Evolutionary conservation across 2,329 filamentous ascomycete species (phyloP).

Genomic region (Emericellopsis cladophorae): DNA sequence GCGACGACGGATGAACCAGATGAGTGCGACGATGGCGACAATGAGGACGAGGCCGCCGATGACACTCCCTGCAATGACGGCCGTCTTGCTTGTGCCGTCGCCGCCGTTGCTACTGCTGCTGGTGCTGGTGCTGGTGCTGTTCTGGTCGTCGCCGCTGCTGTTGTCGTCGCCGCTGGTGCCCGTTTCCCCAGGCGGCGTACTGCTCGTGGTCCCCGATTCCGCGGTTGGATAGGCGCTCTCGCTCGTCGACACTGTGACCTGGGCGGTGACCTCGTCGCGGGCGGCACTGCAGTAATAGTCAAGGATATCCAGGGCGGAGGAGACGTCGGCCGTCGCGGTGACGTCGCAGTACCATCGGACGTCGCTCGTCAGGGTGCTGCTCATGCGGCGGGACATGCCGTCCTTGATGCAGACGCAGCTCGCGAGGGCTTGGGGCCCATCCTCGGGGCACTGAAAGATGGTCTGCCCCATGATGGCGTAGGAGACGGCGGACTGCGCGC

Average conservation of each 20-base stretch:
- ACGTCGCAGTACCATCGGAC: slow-evolving; percentile 31
- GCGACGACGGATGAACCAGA: slow-evolving; percentile 23
- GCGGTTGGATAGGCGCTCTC: neutral
- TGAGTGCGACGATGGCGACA: slow-evolving; percentile 13
- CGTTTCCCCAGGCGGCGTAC: slow-evolving; percentile 7
- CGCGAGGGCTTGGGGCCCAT: slow-evolving; percentile 34
- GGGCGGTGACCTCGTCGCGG: slow-evolving; percentile 23
- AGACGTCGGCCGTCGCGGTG: slow-evolving; percentile 28
- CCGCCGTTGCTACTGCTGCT: neutral
- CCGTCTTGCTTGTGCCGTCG: slow-evolving; percentile 9
- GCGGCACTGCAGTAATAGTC: slow-evolving; percentile 38
- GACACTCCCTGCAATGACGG: slow-evolving; percentile 20
- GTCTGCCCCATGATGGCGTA: slow-evolving; percentile 10
- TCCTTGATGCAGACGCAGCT: slow-evolving; percentile 40
- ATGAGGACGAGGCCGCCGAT: slow-evolving; percentile 12
- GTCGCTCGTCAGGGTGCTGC: slow-evolving; percentile 27
- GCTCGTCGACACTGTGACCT: slow-evolving; percentile 24
- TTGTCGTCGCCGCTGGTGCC: slow-evolving; percentile 22
- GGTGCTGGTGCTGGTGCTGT: slow-evolving; percentile 2
- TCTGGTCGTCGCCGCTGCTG: neutral
- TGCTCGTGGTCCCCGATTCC: slow-evolving; percentile 2
- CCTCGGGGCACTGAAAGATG: slow-evolving; percentile 26
- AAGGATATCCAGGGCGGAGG: slow-evolving; percentile 31
- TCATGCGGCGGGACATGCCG: slow-evolving; percentile 28
- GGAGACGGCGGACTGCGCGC: slow-evolving; percentile 27